Evolutionary conservation across 2,329 filamentous ascomycete genomes (phyloP).

Genomic region (Microdochium paspali): DNA sequence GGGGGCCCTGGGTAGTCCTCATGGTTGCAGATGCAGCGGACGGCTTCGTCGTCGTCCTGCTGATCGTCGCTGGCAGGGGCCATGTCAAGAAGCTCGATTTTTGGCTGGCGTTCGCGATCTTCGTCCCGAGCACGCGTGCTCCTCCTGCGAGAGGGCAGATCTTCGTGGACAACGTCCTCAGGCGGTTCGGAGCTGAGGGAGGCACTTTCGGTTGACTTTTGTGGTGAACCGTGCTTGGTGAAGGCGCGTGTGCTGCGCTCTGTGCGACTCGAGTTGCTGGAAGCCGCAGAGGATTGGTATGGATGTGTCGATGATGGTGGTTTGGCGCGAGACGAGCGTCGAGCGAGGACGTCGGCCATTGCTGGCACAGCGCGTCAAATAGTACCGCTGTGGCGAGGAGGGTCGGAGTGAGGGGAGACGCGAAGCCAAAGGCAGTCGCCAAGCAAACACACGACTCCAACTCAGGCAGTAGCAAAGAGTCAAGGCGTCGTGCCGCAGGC

Average conservation of each 20-base stretch:
- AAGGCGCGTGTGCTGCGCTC: constrained; percentile 67
- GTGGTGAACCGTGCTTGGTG: constrained; percentile 62
- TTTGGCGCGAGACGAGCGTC: constrained; percentile 87
- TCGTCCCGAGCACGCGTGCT: constrained; percentile 68
- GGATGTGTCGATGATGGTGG: constrained; percentile 60
- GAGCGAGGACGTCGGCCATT: constrained; percentile 51
- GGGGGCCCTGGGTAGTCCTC: constrained; percentile 89
- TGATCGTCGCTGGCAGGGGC: constrained; percentile 51
- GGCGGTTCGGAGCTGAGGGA: constrained; percentile 62
- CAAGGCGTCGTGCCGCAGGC: too few species aligned
- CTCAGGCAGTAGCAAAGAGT: too few species aligned
- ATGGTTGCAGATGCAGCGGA: constrained; percentile 87
- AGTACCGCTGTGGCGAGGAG: constrained; percentile 9
- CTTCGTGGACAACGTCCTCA: constrained; percentile 50
- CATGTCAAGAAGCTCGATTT: constrained; percentile 38
- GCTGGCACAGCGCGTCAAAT: neutral
- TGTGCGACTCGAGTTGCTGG: constrained; percentile 64
- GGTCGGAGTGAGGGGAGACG: constrained; percentile 6
- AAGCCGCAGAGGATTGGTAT: constrained; percentile 70
- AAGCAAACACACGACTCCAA: too few species aligned
- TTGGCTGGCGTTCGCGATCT: constrained; percentile 37
- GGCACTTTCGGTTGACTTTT: constrained; percentile 65
- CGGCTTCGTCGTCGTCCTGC: constrained; percentile 85
- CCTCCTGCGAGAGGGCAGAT: constrained; percentile 63
- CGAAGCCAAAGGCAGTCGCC: neutral